Base-by-base conservation (phyloP, 305 asterid species). In the Solanum chacoense region DNA sequence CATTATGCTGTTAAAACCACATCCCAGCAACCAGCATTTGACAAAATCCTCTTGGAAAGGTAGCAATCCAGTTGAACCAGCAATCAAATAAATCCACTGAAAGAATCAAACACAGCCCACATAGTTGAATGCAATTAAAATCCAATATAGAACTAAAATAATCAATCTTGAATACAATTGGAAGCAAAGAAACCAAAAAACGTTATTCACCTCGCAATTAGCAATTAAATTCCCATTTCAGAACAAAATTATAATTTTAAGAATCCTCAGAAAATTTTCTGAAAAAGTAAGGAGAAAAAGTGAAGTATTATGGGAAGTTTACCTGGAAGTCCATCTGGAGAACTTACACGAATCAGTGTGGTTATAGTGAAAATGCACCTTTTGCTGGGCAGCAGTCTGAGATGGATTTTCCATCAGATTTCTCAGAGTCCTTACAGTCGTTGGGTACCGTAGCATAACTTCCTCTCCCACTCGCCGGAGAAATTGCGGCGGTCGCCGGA, bases 281-380 rank as follows among this genome's bases (percentile, higher is more conserved):
- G 29, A n/a, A 63, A 3, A 59, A 59, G 1, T 18, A 55, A 55
- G 24, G 69, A 59, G 65, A 85, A 72, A 73, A 34, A 8, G 81
- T n/a, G 31, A 26, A 78, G 75, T 38, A 24, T 42, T 74, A 86
- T 13, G 84, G 74, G n/a, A 87, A 90, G 87, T 55, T 84, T 69
- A 93, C 99, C 45, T 94, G 79, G 97, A 91, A 69, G 90, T 94
- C 98, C 97, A 96, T 91, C 99, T 89, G 77, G 91, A 88, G 86
- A 90, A 91, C 65, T 93, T 94, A 95, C 95, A 92, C 86, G 95
- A 91, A 87, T 96, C 98, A 63, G 90, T 95, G 88, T 95, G 98
- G 36, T 91, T 90, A 88, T 95, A 95, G 77, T 93, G 98, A 90
- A 88, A 50, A 92, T 94, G 90, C 84, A 89, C 91, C 89, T 87